Base-by-base conservation (phyloP, 805 yeast genomes). In the Tetrapisispora namnaoensis region DNA sequence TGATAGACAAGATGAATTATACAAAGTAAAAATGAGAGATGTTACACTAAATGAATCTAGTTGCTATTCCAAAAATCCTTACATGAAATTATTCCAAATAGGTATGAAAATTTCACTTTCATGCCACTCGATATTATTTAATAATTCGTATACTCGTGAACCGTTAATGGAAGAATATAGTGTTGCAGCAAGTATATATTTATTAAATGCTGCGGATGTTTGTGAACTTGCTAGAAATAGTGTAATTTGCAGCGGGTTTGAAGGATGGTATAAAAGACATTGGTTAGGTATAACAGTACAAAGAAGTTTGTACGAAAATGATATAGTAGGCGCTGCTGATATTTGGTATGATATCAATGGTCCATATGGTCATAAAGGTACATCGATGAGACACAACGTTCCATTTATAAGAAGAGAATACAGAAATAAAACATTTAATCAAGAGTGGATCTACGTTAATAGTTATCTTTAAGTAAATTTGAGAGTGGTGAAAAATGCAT, bases 151-250 rank as follows among this genome's bases (percentile, higher is more conserved):
- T 46, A 64, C 68, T 2, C 43, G 51, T 41, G 68, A 64, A 45
- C 68, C 68, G 1, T 49, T 62, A 7, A 59, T 64, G 22, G 68
- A 64, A 49, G 68, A 64, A 37, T 64, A 61, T 44, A 63, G 68
- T 48, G 66, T 64, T 13, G 68, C 68, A 4, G 68, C 68, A 1
- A 62, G 66, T 46, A 64, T 64, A n/a, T 59, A 63, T 45, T 43
- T 62, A 14, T 46, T 64, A 21, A 60, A 57, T 43, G 63, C 66
- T 1, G 65, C 67, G 5, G 68, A 64, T 48, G 43, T 64, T 17
- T 64, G 66, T 42, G 68, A 64, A 47, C 46, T 64, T 9, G 52
- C 66, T 0, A 54, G 67, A 27, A 63, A 55, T 28, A 61, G 66
- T 38, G 65, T 62, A 2, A 37, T 61, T 1, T 53, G 57, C 34